A percentile compares a stretch with the other conserved stretches of the same genome.
Evolutionary conservation across 148 eudicot genomes (phyloP).

Genomic region (Camellia japonica): DNA sequence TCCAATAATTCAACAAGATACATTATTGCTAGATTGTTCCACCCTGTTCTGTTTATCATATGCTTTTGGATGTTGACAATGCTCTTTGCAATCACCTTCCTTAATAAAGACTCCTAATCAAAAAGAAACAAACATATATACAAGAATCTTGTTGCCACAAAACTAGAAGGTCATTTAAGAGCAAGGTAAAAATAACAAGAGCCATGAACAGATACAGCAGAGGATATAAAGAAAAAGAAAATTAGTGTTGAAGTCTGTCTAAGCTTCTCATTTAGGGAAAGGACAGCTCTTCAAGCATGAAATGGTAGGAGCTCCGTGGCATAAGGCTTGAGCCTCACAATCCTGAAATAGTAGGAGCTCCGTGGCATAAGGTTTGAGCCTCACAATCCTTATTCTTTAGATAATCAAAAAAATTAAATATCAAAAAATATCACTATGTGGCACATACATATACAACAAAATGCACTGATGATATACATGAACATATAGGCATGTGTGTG

Average conservation of each 20-base stretch:
- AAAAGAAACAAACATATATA: slow-evolving; percentile 5
- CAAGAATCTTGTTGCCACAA: not conserved
- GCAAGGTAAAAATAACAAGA: not conserved
- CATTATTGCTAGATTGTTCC: slow-evolving; percentile 36
- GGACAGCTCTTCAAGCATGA: not conserved
- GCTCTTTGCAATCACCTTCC: slow-evolving; percentile 34
- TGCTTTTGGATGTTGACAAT: slow-evolving; percentile 22
- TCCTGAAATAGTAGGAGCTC: not conserved
- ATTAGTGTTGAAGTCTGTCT: not conserved
- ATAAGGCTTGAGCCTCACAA: not conserved
- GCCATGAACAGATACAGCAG: not conserved
- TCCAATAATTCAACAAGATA: slow-evolving; percentile 17
- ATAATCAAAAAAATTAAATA: not conserved
- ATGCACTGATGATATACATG: not conserved
- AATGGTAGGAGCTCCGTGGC: not conserved
- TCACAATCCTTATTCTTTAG: not conserved
- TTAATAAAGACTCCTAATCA: slow-evolving; percentile 54
- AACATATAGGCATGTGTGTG: not conserved
- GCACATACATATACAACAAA: not conserved
- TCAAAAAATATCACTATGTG: not conserved
- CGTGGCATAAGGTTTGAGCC: not conserved
- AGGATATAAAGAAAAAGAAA: not conserved
- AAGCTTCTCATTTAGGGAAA: not conserved
- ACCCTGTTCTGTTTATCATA: slow-evolving; percentile 29
- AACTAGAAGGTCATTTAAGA: not conserved